Conservation (phyloP, 768 basidiomycete genomes). For the Chiua virens region DNA sequence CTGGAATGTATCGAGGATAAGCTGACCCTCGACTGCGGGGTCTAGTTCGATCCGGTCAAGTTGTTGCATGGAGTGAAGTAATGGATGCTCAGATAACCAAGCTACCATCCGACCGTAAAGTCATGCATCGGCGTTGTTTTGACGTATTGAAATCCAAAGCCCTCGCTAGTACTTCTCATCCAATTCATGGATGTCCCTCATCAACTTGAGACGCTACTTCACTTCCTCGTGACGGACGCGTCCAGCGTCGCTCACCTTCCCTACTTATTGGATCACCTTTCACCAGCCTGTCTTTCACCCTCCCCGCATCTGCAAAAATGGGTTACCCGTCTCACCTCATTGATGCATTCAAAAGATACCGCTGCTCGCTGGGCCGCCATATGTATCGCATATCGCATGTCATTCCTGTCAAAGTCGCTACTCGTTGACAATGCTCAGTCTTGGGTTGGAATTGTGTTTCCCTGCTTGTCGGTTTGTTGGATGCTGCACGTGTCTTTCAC, state of each 20-base stretch:
- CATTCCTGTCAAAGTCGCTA: slow-evolving; percentile 51
- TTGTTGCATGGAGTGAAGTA: slow-evolving; percentile 20
- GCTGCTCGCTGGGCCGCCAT: slow-evolving; percentile 80
- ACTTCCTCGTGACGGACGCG: slow-evolving; percentile 67
- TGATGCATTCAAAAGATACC: slow-evolving; percentile 77
- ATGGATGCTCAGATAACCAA: not conserved
- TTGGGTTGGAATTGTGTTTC: slow-evolving; percentile 68
- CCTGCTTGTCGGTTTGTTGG: slow-evolving; percentile 66
- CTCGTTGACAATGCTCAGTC: slow-evolving; percentile 71
- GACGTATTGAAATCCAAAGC: slow-evolving; percentile 31
- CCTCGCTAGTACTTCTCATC: not conserved
- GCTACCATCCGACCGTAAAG: too few species aligned
- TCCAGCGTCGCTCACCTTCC: slow-evolving; percentile 60
- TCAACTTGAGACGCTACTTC: slow-evolving; percentile 63
- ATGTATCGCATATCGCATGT: slow-evolving; percentile 68
- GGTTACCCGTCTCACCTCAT: slow-evolving; percentile 67
- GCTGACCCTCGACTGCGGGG: slow-evolving; percentile 51
- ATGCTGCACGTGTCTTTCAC: slow-evolving; percentile 15
- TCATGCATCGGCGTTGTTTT: slow-evolving; percentile 24
- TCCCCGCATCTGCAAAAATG: slow-evolving; percentile 75
- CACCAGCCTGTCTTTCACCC: slow-evolving; percentile 49
- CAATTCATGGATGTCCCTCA: slow-evolving; percentile 46
- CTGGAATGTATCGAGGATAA: slow-evolving; percentile 56
- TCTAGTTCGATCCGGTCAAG: slow-evolving; percentile 40
- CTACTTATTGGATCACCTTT: slow-evolving; percentile 56